Conservation (phyloP, 306 rosid species). For the Styphnolobium japonicum region DNA sequence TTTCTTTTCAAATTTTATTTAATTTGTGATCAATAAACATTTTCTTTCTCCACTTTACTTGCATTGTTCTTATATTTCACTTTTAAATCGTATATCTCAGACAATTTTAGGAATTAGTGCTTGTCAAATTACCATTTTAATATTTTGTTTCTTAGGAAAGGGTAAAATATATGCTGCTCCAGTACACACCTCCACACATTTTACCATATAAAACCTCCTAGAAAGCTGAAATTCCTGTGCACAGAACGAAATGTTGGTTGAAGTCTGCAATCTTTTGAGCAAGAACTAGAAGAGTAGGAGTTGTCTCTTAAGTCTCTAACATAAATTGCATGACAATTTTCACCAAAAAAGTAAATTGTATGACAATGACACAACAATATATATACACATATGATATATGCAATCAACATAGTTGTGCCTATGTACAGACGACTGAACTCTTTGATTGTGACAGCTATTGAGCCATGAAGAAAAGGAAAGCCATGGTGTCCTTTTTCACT, state of each 20-base stretch:
- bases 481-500: background rate
- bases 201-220: background rate
- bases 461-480: background rate
- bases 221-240: too few relatives aligned
- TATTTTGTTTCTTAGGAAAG: background rate
- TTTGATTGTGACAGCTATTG: background rate
- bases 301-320: too few relatives aligned
- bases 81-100: too few relatives aligned
- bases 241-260: background rate
- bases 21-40: background rate
- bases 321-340: too few relatives aligned
- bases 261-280: background rate
- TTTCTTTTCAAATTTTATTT: too few relatives aligned
- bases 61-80: background rate
- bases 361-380: too few relatives aligned
- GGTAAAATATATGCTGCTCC: background rate
- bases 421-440: background rate
- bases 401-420: background rate
- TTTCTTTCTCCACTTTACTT: background rate
- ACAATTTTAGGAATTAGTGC: too few relatives aligned
- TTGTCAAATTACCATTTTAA: background rate
- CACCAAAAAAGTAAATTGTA: too few relatives aligned
- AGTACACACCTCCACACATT: background rate
- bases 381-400: too few relatives aligned
- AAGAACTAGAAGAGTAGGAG: too few relatives aligned